A percentile compares a stretch with the other conserved stretches of the same genome.
phyloP scores from a whole-genome alignment of 139 green algal species.

The Desmodesmus armatus region DNA sequence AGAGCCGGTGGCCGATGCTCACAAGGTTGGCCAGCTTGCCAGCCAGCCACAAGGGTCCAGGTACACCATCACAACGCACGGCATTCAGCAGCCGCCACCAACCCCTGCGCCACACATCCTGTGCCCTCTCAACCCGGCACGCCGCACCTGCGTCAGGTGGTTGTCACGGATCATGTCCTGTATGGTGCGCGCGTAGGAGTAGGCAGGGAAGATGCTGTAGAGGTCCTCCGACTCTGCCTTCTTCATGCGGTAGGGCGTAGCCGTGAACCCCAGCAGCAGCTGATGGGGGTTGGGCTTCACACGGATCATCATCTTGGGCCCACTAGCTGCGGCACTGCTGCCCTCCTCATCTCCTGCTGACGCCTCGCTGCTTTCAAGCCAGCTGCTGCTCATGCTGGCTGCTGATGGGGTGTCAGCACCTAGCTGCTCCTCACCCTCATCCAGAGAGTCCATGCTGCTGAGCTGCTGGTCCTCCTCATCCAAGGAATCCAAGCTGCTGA shows the following conservation, averaged over 20 bases:
- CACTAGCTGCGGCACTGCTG: too few relatives aligned
- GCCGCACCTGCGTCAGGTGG: constrained; percentile 4
- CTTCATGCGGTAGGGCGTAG: constrained; percentile 40
- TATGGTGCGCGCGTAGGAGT: constrained; percentile 15
- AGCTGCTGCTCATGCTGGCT: too few relatives aligned
- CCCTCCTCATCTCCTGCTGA: not conserved
- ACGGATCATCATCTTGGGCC: not conserved
- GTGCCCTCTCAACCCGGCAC: too few relatives aligned
- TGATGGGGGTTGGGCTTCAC: not conserved
- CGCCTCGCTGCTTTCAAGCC: too few relatives aligned
- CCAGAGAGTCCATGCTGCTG: not conserved
- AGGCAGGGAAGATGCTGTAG: constrained; percentile 15
- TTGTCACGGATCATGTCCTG: constrained; percentile 26
- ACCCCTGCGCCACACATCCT: too few relatives aligned
- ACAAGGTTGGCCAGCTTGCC: too few relatives aligned
- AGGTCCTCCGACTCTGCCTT: not conserved
- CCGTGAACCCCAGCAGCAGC: constrained; percentile 49
- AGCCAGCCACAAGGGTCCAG: too few relatives aligned
- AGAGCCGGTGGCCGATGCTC: too few relatives aligned
- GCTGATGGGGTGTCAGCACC: not conserved
- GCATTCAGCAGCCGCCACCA: too few relatives aligned
- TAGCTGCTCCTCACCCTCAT: not conserved
- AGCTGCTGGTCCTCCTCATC: not conserved
- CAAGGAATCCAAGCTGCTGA: constrained; percentile 18
- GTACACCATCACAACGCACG: too few relatives aligned